Percentiles rank a stretch among this genome's conserved stretches.
phyloP scores from a whole-genome alignment of 371 early-diverging fungal species.

The Gilbertella persicaria region DNA sequence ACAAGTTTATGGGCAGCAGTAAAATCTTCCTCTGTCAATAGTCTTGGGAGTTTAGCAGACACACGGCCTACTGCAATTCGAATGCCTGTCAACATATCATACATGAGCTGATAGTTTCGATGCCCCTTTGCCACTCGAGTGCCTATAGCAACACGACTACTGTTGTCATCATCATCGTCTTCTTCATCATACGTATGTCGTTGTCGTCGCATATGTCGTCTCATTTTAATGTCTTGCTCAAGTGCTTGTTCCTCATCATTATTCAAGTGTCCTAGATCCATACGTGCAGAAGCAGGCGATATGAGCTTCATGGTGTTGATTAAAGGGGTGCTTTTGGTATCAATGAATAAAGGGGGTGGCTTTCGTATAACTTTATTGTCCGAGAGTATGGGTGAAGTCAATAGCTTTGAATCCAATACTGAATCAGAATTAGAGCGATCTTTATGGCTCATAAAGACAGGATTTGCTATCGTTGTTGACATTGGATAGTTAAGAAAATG shows the following conservation, averaged over 20 bases:
- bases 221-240: conserved; percentile 35
- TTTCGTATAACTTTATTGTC: neutral
- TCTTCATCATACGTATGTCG: conserved; percentile 14
- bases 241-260: conserved; percentile 32
- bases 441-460: neutral
- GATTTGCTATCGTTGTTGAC: neutral
- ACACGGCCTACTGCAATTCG: conserved; percentile 76
- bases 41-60: conserved; percentile 78
- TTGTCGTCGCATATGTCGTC: conserved; percentile 31
- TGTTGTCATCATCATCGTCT: conserved; percentile 39
- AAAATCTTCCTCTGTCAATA: conserved; percentile 78
- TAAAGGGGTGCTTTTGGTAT: neutral
- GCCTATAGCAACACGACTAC: conserved; percentile 57
- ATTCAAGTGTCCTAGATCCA: conserved; percentile 33
- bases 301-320: neutral
- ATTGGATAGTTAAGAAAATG: neutral
- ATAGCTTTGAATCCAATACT: neutral
- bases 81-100: conserved; percentile 96
- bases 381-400: neutral
- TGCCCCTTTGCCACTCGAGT: conserved; percentile 70
- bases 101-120: conserved; percentile 87
- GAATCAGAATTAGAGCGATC: neutral
- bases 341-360: neutral
- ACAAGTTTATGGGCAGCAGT: conserved; percentile 88
- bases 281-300: conserved; percentile 9